These are phyloP conservation scores for Beauveria asiatica DNA, from an alignment of 2,329 filamentous ascomycete species.

Conservation along the genomic window DNA sequence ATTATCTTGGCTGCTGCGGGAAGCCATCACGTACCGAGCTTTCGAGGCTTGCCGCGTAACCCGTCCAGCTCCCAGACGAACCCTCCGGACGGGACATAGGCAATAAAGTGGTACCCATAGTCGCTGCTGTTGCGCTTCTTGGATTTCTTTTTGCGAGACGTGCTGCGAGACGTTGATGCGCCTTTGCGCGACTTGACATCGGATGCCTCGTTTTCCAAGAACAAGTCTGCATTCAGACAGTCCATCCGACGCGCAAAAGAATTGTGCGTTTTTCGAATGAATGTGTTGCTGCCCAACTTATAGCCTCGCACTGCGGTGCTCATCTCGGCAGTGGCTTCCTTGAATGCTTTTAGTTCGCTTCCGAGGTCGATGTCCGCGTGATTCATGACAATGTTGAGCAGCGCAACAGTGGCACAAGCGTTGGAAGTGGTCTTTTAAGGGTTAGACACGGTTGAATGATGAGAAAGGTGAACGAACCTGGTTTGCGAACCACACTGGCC, in stretches of 20 bases:
- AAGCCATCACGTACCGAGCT: conserved; percentile 21
- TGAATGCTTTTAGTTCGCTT: conserved; percentile 62
- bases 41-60: conserved; percentile 58
- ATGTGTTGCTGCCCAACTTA: conserved; percentile 62
- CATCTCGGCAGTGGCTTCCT: conserved; percentile 58
- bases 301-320: conserved; percentile 68
- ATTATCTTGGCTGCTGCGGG: neutral
- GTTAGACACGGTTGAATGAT: conserved; percentile 11
- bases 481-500: conserved; percentile 86
- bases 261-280: conserved; percentile 78
- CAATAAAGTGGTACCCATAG: conserved; percentile 79
- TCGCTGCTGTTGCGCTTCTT: conserved; percentile 40
- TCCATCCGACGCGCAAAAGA: conserved; percentile 76
- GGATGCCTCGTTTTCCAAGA: conserved; percentile 48
- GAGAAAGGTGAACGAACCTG: conserved; percentile 46
- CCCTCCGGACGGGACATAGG: conserved; percentile 69
- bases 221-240: conserved; percentile 62
- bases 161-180: conserved; percentile 20
- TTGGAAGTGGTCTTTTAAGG: conserved; percentile 60
- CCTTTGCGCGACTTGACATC: conserved; percentile 23
- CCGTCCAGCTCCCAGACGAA: conserved; percentile 86
- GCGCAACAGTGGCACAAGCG: conserved; percentile 83
- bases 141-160: conserved; percentile 26
- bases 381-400: conserved; percentile 93
- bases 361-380: conserved; percentile 58